These are phyloP conservation scores for Apiosordaria backusii DNA, from an alignment of 495 filamentous ascomycete species.

Conservation along the genomic window DNA sequence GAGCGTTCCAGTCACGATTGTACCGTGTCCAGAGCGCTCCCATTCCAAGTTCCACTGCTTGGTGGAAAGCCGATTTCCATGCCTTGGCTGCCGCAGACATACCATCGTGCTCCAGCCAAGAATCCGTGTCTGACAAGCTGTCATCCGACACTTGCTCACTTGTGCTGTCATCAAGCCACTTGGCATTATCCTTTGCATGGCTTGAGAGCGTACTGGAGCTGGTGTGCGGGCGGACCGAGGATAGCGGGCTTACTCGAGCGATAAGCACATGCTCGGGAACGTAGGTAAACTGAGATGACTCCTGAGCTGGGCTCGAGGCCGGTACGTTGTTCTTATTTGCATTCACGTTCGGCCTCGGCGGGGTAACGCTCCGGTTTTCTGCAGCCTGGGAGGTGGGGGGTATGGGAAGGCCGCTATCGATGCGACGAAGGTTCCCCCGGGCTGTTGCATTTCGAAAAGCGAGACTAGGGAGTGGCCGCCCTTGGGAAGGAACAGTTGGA, in stretches of 20 bases:
- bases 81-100: slow-evolving; percentile 1
- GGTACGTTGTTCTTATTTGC: not conserved
- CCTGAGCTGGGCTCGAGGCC: not conserved
- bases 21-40: slow-evolving; percentile 23
- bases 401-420: not conserved
- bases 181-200: slow-evolving; percentile 8
- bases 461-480: not conserved
- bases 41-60: slow-evolving; percentile 18
- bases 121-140: slow-evolving; percentile 29
- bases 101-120: slow-evolving; percentile 16
- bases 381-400: not conserved
- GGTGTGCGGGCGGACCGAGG: slow-evolving; percentile 17
- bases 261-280: not conserved
- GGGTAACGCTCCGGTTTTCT: not conserved
- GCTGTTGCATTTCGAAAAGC: not conserved
- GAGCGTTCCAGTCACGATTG: slow-evolving; percentile 26
- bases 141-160: slow-evolving; percentile 26
- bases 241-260: not conserved
- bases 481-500: not conserved
- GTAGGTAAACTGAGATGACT: not conserved
- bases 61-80: slow-evolving; percentile 21
- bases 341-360: not conserved
- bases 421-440: not conserved
- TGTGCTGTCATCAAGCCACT: slow-evolving; percentile 17
- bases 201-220: slow-evolving; percentile 25